Evolutionary conservation across 2,329 filamentous ascomycete species (phyloP).

Genomic region (Alternaria panax): DNA sequence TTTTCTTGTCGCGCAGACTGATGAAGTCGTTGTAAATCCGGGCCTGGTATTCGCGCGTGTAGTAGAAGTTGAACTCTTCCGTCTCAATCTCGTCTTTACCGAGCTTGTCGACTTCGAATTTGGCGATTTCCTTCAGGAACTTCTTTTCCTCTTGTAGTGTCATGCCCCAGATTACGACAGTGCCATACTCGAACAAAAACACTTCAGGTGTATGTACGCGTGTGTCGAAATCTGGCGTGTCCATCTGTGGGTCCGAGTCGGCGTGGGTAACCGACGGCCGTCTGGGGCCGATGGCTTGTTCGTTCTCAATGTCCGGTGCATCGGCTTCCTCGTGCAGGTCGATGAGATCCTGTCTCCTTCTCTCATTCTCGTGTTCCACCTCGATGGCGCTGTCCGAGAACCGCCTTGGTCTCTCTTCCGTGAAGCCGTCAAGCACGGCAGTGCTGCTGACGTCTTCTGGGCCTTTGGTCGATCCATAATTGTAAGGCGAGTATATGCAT

Average conservation of each 20-base stretch:
- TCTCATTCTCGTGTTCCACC: slow-evolving; percentile 65
- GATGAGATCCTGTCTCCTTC: slow-evolving; percentile 68
- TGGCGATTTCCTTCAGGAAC: slow-evolving; percentile 91
- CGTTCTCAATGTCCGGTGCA: slow-evolving; percentile 33
- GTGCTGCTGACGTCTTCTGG: slow-evolving; percentile 47
- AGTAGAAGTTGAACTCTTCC: slow-evolving; percentile 99
- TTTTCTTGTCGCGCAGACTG: slow-evolving; percentile 87
- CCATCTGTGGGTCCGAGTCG: slow-evolving; percentile 43
- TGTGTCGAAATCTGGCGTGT: slow-evolving; percentile 79
- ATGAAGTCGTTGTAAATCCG: slow-evolving; percentile 99
- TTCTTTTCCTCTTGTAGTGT: slow-evolving; percentile 84
- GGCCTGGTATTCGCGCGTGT: slow-evolving; percentile 95
- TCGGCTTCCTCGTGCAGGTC: slow-evolving; percentile 61
- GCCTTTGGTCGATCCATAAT: slow-evolving; percentile 65
- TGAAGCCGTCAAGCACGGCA: slow-evolving; percentile 37
- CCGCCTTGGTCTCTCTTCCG: slow-evolving; percentile 63
- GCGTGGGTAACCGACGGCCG: slow-evolving; percentile 39
- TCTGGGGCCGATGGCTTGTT: slow-evolving; percentile 32
- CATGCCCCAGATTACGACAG: slow-evolving; percentile 99
- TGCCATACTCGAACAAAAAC: slow-evolving; percentile 96
- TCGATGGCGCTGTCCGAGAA: slow-evolving; percentile 78
- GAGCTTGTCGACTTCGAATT: slow-evolving; percentile 92
- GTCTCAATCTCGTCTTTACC: slow-evolving; percentile 88
- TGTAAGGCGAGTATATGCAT: slow-evolving; percentile 95
- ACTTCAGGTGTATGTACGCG: slow-evolving; percentile 91